Conservation (phyloP, 768 basidiomycete genomes). For the Lactarius sanguifluus region DNA sequence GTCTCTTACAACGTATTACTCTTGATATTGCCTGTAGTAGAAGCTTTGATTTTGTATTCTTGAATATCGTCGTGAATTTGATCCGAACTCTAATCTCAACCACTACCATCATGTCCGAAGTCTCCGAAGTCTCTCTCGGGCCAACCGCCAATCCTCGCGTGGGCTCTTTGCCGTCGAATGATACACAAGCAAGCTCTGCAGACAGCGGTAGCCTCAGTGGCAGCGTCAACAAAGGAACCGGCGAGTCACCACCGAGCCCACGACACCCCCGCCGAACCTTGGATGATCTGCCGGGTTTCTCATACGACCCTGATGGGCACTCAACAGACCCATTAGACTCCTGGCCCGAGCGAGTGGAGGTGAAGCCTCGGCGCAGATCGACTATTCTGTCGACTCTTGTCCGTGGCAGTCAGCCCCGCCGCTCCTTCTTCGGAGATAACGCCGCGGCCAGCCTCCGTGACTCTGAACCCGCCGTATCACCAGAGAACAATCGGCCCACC, state of each 20-base stretch:
- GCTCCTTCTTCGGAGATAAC: constrained; percentile 22
- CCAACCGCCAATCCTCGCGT: background rate
- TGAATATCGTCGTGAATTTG: constrained; percentile 12
- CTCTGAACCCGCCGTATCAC: background rate
- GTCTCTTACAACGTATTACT: background rate
- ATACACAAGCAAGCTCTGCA: background rate
- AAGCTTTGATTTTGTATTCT: constrained; percentile 15
- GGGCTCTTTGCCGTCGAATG: background rate
- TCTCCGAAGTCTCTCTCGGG: background rate
- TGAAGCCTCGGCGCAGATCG: constrained; percentile 21
- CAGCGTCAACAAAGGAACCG: background rate
- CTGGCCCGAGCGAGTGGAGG: constrained; percentile 24
- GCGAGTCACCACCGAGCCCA: background rate
- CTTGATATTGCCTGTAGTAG: constrained; percentile 17
- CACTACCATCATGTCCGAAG: constrained; percentile 19
- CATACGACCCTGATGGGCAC: constrained; percentile 6
- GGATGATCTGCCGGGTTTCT: constrained; percentile 12
- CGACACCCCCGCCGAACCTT: constrained; percentile 2
- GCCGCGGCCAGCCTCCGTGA: background rate
- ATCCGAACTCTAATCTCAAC: constrained; percentile 1
- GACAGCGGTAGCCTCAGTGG: background rate
- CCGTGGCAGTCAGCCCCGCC: constrained; percentile 20
- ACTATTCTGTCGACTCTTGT: constrained; percentile 21
- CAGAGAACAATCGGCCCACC: background rate
- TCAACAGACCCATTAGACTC: constrained; percentile 17